A percentile compares a stretch with the other conserved stretches of the same genome.
phyloP scores from a whole-genome alignment of 192 early-diverging fungal genomes.

The Rhizoclosmatium sp. region DNA sequence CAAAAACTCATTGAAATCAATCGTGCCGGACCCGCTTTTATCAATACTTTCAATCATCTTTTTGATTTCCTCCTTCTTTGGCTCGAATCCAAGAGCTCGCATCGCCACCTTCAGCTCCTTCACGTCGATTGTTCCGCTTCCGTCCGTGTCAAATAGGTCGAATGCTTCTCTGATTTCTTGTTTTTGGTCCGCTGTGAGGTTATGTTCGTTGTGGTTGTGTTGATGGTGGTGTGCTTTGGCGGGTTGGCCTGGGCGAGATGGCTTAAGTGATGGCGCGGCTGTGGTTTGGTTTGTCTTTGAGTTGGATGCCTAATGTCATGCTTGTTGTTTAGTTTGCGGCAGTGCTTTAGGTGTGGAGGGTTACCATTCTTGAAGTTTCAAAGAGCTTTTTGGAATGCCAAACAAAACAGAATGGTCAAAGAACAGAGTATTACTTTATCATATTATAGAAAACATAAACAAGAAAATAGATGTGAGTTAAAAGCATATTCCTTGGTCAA shows the following conservation, averaged over 20 bases:
- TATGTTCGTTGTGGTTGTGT: slow-evolving; percentile 35
- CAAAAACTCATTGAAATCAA: slow-evolving; percentile 80
- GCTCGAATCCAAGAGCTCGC: slow-evolving; percentile 58
- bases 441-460: too few species aligned
- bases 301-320: neutral
- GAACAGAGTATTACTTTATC: too few species aligned
- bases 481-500: too few species aligned
- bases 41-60: slow-evolving; percentile 64
- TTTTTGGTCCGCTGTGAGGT: slow-evolving; percentile 68
- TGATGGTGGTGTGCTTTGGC: neutral
- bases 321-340: neutral
- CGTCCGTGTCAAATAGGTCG: slow-evolving; percentile 76
- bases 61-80: slow-evolving; percentile 59
- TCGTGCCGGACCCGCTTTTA: slow-evolving; percentile 56
- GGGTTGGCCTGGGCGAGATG: neutral
- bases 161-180: slow-evolving; percentile 77
- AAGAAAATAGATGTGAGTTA: too few species aligned
- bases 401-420: too few species aligned
- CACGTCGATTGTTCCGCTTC: slow-evolving; percentile 62
- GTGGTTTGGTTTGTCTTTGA: neutral
- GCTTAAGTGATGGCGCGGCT: neutral
- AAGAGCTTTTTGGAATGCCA: neutral
- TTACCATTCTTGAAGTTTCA: neutral
- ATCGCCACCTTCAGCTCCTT: slow-evolving; percentile 69
- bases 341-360: neutral